Conservation (phyloP, 805 yeast species). For the Kodamaea neixiangensis region DNA sequence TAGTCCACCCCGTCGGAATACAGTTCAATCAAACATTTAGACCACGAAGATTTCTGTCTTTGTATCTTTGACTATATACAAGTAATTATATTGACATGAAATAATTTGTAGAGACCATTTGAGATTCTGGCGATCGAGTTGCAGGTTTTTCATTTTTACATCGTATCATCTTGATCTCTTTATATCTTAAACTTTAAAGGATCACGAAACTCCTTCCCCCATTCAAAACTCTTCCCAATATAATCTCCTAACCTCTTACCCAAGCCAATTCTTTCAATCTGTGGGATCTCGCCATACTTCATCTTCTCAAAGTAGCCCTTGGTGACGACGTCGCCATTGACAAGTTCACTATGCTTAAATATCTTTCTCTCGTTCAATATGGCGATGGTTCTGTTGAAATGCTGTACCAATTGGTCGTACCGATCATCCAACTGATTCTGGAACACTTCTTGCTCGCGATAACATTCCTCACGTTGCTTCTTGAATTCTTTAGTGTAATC, state of each 20-base stretch:
- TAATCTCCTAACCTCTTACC: conserved; percentile 36
- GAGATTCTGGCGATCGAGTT: too few relatives aligned
- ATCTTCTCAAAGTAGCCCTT: conserved; percentile 1
- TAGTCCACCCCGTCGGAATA: not conserved
- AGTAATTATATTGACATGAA: not conserved
- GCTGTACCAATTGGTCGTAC: conserved; percentile 15
- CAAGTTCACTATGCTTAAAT: conserved; percentile 38
- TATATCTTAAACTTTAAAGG: not conserved
- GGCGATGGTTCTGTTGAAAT: conserved; percentile 16
- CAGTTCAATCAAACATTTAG: not conserved
- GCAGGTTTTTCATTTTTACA: too few relatives aligned
- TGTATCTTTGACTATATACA: not conserved
- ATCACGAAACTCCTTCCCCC: not conserved
- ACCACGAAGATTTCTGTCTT: not conserved
- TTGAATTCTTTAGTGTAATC: conserved; percentile 2
- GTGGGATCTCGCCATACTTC: conserved; percentile 22
- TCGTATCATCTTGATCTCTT: not conserved
- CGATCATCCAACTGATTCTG: conserved; percentile 15
- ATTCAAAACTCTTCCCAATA: not conserved
- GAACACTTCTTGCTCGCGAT: conserved; percentile 9
- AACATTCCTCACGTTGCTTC: not conserved
- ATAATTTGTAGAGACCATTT: too few relatives aligned
- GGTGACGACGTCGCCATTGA: conserved; percentile 14
- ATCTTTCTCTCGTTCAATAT: conserved; percentile 22
- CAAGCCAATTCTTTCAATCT: conserved; percentile 26